Base-by-base conservation (phyloP, 495 filamentous ascomycete species). In the Geopyxis carbonaria region DNA sequence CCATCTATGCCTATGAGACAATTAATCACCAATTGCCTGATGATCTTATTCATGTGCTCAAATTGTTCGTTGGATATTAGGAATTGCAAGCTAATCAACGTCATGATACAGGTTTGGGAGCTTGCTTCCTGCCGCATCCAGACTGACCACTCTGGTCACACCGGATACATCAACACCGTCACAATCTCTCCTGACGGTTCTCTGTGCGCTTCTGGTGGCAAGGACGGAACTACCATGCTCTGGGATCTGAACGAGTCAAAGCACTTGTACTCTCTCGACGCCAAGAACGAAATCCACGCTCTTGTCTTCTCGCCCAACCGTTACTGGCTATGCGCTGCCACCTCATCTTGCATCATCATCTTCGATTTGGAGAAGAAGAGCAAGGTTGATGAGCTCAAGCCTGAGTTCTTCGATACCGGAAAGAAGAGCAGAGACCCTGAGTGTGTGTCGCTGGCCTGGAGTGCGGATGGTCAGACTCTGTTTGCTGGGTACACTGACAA, bases 351-450 rank as follows among this genome's bases (percentile, higher is more conserved):
- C 71, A 95, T 99, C 75, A 95, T 93, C 75, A 95, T 99, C 72
- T 99, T 99, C 68, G 89, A 99, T 62, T 75, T 99, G 53, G 89
- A 99, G 82, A 99, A 99, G 86, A 95, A 99, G 83, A 87, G 78
- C 76, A 95, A 95, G 77, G 89, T 99, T 50, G 89, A 99, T 56
- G 89, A 95, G 75, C 74, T 99, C 63, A 94, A 92, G 81, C 91
- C 91, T 48, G 91, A 97, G 59, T 94, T 91, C 69, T 72, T 83
- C 46, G 74, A 84, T 57, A 78, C 85, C 59, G 85, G 89, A 67
- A 93, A 93, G 85, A 95, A 95, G 85, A 80, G 73, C 73, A 71
- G 86, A 62, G 89, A 94, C 67, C 91, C 91, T 47, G 89, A 99
- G 79, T 94, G 87, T 68, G 76, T 99, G 47, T 77, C 69, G 61